These are phyloP conservation scores for Suillus cothurnatus DNA, from an alignment of 768 basidiomycete genomes.

Conservation along the genomic window DNA sequence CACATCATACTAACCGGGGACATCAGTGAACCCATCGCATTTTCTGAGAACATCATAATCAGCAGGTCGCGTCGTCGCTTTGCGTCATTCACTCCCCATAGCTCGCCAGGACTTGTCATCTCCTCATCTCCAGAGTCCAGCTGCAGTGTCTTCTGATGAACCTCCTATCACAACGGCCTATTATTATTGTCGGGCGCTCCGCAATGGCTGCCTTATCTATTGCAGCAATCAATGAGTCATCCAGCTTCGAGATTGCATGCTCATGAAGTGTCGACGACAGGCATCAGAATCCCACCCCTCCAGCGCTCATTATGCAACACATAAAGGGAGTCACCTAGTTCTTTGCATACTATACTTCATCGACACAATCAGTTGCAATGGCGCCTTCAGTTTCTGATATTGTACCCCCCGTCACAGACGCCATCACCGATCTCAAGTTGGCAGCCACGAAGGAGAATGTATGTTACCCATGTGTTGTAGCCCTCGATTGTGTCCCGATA, in stretches of 20 bases:
- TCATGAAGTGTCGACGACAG: neutral
- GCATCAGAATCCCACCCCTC: neutral
- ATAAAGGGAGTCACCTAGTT: neutral
- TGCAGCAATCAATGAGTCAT: conserved; percentile 8
- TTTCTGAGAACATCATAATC: neutral
- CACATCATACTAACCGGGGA: neutral
- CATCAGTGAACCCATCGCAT: neutral
- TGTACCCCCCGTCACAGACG: conserved; percentile 6
- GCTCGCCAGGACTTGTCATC: neutral
- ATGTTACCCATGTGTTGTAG: neutral
- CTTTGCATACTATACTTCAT: neutral
- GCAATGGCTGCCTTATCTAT: neutral
- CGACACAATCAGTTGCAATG: conserved; percentile 9
- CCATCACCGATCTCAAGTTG: conserved; percentile 13
- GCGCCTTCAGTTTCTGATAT: conserved; percentile 18
- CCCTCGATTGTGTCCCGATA: neutral
- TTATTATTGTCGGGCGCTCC: neutral
- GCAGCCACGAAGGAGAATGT: conserved; percentile 10
- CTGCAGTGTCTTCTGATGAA: neutral
- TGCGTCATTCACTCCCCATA: neutral
- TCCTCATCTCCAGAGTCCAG: neutral
- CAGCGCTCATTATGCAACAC: neutral
- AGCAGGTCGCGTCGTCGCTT: neutral
- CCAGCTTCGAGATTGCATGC: conserved; percentile 5
- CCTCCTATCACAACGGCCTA: neutral